Base-by-base conservation (phyloP, 495 filamentous ascomycete genomes). In the Halenospora varia region DNA sequence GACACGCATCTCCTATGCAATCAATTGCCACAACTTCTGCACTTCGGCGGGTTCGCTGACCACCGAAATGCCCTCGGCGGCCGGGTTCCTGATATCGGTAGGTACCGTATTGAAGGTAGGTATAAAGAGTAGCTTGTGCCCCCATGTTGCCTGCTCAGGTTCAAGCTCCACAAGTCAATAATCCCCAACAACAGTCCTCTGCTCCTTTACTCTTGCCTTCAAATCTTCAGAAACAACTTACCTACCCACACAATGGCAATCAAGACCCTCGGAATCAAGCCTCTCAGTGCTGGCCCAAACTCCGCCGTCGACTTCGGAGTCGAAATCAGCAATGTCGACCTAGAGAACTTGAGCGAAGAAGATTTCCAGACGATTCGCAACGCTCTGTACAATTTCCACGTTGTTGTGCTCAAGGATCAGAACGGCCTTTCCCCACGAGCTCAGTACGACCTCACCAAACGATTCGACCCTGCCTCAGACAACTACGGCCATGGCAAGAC, bases 401-500 rank as follows among this genome's bases (percentile, higher is more conserved):
- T 89, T 9, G 74, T 89, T 29, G 75, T 90, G 20, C 77, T 90
- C 71, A 89, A 88, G 65, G 75, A 82, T 65, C 85, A 89, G 62
- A 59, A 72, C 10, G 74, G 77, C 56, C 71, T 84, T 26, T 77
- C 83, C 2, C 82, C 87, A 1, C 77, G 78, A 63, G 85, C 86
- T 22, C 87, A 90, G 70, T 90, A 82, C 69, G 78, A 85, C 48
- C 71, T 89, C 39, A 89, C 86, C 11, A 77, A 77, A 25, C 81
- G 82, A 55, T 90, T 89, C 74, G 86, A 89, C 61, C 86, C 86
- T 2, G 60, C 72, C 1, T 78, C 81, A 3, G 70, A 77, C 0
- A 79, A 75, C 18, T 90, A 90, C 70, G 87, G 87, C 42, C 87
- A 89, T 65, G 87, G 86, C 67, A 86, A 85, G 64, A 84, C 84